Evolutionary conservation across 495 filamentous ascomycete species (phyloP).

Genomic region (Durotheca rogersii): DNA sequence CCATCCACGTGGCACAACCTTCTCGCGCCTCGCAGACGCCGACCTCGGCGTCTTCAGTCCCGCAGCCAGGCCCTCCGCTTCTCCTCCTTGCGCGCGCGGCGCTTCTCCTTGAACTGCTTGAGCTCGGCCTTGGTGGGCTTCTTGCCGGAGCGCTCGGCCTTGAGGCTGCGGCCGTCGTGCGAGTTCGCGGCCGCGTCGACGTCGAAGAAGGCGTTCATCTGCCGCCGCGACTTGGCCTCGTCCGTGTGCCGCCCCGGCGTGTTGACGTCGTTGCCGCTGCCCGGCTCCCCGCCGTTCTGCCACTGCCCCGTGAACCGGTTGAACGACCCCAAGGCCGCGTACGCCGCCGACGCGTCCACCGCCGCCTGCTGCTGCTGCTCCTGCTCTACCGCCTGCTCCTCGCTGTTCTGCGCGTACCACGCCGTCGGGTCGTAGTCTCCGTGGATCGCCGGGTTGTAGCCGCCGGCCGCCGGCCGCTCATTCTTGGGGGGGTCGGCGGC

Average conservation of each 20-base stretch:
- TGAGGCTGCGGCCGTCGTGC: slow-evolving; percentile 88
- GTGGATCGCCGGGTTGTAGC: slow-evolving; percentile 95
- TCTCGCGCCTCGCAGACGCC: background rate
- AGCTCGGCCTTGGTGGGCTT: slow-evolving; percentile 84
- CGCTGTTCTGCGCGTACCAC: slow-evolving; percentile 69
- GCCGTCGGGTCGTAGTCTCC: slow-evolving; percentile 94
- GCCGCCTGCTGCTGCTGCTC: slow-evolving; percentile 9
- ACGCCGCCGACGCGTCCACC: slow-evolving; percentile 45
- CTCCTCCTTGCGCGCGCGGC: slow-evolving; percentile 82
- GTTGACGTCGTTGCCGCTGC: too few species aligned
- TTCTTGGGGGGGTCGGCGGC: slow-evolving; percentile 36
- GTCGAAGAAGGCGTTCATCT: slow-evolving; percentile 95
- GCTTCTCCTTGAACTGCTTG: slow-evolving; percentile 70
- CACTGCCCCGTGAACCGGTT: slow-evolving; percentile 91
- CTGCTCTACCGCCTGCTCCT: slow-evolving; percentile 30
- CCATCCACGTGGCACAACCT: too few species aligned
- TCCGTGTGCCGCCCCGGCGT: slow-evolving; percentile 71
- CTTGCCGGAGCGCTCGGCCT: slow-evolving; percentile 85
- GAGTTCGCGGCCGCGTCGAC: slow-evolving; percentile 96
- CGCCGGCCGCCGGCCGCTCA: slow-evolving; percentile 49
- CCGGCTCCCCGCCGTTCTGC: slow-evolving; percentile 68
- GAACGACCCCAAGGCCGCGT: slow-evolving; percentile 72
- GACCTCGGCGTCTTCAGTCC: slow-evolving; percentile 54
- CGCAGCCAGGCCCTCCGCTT: slow-evolving; percentile 88
- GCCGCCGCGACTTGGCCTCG: slow-evolving; percentile 81